A percentile compares a stretch with the other conserved stretches of the same genome.
These are phyloP conservation scores for Colletotrichum salicis DNA, from an alignment of 2,329 filamentous ascomycete genomes.

Conservation along the genomic window DNA sequence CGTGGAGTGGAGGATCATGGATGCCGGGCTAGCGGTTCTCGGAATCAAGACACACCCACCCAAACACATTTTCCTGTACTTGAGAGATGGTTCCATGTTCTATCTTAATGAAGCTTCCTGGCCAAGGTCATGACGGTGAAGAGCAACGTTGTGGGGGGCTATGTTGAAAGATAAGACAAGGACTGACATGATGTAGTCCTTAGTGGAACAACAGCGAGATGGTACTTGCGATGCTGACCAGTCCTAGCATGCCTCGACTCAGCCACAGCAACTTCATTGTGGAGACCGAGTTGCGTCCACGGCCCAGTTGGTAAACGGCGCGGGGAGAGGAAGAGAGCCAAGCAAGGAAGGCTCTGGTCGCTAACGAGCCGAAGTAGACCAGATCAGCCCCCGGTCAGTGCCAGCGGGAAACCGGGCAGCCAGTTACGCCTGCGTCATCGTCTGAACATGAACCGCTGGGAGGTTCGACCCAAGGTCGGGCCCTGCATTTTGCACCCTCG, in stretches of 20 bases:
- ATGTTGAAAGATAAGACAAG: background rate
- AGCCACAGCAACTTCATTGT: constrained; percentile 19
- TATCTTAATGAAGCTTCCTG: background rate
- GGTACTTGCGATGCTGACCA: constrained; percentile 4
- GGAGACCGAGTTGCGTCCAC: background rate
- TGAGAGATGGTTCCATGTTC: background rate
- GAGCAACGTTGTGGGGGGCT: constrained; percentile 6
- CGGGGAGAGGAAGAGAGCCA: constrained; percentile 16
- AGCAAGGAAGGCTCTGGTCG: constrained; percentile 31
- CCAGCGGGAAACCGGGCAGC: constrained; percentile 34
- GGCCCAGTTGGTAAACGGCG: background rate
- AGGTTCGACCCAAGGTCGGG: constrained; percentile 27
- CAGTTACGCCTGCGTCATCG: constrained; percentile 37
- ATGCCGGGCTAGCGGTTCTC: background rate
- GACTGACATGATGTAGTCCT: background rate
- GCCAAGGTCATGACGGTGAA: background rate
- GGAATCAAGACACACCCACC: background rate
- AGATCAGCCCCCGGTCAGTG: constrained; percentile 18
- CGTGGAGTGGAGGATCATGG: background rate
- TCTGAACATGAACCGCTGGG: constrained; percentile 19
- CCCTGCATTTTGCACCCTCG: constrained; percentile 24
- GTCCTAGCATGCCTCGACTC: background rate
- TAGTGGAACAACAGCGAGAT: background rate
- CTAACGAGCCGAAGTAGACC: constrained; percentile 13
- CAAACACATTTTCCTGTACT: too few relatives aligned